Base-by-base conservation (phyloP, 371 early-diverging fungal species). In the Apophysomyces ossiformis region DNA sequence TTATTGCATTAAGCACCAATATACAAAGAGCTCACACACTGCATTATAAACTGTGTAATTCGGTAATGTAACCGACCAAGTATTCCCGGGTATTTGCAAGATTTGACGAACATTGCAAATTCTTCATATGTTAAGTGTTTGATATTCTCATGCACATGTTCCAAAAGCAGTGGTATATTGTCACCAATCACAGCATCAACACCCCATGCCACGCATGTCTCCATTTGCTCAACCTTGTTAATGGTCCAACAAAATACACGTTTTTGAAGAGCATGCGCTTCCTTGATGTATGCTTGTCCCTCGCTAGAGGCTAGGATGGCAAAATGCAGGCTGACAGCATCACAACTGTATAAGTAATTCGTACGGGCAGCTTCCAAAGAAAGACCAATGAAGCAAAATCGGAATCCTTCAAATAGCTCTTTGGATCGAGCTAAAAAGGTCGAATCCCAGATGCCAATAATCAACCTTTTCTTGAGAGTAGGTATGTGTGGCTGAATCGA, bases 401-500 rank as follows among this genome's bases (percentile, higher is more conserved):
- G 76, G 65, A 79, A 82, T 8, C 68, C 67, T 9, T 57, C 61
- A 47, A 88, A 78, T 16, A 83, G 70, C 15, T 65, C 61, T 60
- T 83, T 73, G n/a, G 85, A 81, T 32, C 66, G 73, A 7, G 77
- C 66, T 6, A 90, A 66, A 65, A 83, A 90, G 21, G 84, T 83
- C 11, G 81, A 75, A 61, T 83, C 84, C 89, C 90, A 88, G n/a
- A 90, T 77, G 37, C 90, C 90, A 72, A 90, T 73, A 8, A 85
- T 75, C 18, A 90, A 69, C 57, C 78, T 81, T 12, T 79, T 71
- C 18, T 75, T 73, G 2, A 82, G 69, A 43, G 68, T 64, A 7
- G 47, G 45, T 37, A 64, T 35, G 41, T 82, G 72, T 12, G 32
- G 32, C 32, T 26, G 32, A 26, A 26, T 26, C 1, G 32, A 26